Percentiles rank a stretch among this genome's conserved stretches.
Conservation (phyloP, 2,329 filamentous ascomycete genomes). For the Epichloe festucae region DNA sequence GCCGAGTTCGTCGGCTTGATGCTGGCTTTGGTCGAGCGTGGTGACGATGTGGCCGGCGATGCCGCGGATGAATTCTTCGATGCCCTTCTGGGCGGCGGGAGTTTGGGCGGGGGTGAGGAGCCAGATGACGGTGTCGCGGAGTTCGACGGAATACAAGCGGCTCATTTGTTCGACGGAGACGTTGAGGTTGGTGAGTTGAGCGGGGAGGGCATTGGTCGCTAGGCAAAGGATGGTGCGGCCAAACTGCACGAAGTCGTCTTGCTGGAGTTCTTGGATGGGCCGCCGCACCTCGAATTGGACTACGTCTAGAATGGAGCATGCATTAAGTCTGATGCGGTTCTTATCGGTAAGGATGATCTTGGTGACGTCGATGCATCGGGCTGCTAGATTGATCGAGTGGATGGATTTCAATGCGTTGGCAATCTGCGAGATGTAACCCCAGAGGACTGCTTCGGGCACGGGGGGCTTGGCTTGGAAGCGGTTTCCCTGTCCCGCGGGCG, state of each 20-base stretch:
- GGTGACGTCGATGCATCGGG: slow-evolving; percentile 71
- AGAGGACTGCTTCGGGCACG: slow-evolving; percentile 63
- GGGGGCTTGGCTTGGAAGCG: slow-evolving; percentile 31
- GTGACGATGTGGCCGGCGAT: slow-evolving; percentile 68
- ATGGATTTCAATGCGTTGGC: slow-evolving; percentile 79
- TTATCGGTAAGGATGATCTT: slow-evolving; percentile 87
- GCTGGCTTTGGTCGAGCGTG: slow-evolving; percentile 66
- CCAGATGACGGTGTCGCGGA: slow-evolving; percentile 73
- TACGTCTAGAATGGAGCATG: slow-evolving; percentile 81
- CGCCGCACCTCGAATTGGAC: slow-evolving; percentile 64
- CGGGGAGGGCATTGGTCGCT: slow-evolving; percentile 51
- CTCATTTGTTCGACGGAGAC: slow-evolving; percentile 65
- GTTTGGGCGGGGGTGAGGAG: slow-evolving; percentile 55
- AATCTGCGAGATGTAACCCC: slow-evolving; percentile 88
- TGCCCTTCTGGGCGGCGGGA: slow-evolving; percentile 45
- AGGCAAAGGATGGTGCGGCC: slow-evolving; percentile 76
- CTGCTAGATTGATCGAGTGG: slow-evolving; percentile 68
- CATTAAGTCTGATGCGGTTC: slow-evolving; percentile 76
- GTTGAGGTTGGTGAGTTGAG: slow-evolving; percentile 46
- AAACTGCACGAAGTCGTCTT: slow-evolving; percentile 76
- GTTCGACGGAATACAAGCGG: slow-evolving; percentile 61
- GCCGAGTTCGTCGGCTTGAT: slow-evolving; percentile 61
- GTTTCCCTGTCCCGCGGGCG: slow-evolving; percentile 26
- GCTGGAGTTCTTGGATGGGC: slow-evolving; percentile 63
- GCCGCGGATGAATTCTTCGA: slow-evolving; percentile 65